phyloP scores from a whole-genome alignment of 2,329 filamentous ascomycete genomes.

The Pochonia chlamydosporia region DNA sequence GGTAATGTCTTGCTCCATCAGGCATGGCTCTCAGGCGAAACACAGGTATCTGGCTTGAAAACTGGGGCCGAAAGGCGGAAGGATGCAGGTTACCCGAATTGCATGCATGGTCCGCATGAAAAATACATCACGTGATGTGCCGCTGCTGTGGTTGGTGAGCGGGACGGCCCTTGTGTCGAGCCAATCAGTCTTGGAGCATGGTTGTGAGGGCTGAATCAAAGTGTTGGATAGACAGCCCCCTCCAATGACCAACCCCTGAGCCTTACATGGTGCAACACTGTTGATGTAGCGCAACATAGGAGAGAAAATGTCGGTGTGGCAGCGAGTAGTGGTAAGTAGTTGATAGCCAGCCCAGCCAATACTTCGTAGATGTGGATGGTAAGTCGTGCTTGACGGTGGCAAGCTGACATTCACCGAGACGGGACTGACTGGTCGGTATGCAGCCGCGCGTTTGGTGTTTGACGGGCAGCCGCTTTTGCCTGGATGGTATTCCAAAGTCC shows the following conservation, averaged over 20 bases:
- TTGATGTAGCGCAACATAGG: not conserved
- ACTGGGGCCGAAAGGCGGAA: slow-evolving; percentile 23
- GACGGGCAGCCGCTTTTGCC: not conserved
- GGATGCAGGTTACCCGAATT: slow-evolving; percentile 25
- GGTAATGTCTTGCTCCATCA: not conserved
- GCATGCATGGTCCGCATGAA: slow-evolving; percentile 29
- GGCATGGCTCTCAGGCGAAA: not conserved
- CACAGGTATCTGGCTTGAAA: slow-evolving; percentile 14
- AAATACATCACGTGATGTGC: slow-evolving; percentile 26
- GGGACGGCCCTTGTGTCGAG: slow-evolving; percentile 27
- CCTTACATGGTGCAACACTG: not conserved
- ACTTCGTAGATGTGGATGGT: not conserved
- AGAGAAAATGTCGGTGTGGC: not conserved
- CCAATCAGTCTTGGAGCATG: slow-evolving; percentile 15
- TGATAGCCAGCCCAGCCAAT: too few relatives aligned
- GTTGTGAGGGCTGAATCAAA: slow-evolving; percentile 1
- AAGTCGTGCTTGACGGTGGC: not conserved
- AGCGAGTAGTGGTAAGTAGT: too few relatives aligned
- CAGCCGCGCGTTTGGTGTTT: not conserved
- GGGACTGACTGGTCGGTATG: not conserved
- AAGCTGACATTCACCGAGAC: not conserved
- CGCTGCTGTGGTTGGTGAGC: slow-evolving; percentile 28
- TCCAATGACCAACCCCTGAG: slow-evolving; percentile 1
- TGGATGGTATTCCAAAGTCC: not conserved
- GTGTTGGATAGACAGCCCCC: not conserved